Evolutionary conservation across 768 basidiomycete species (phyloP), one percentile per base, ranked within the genome.

Genomic region (Macrolepiota albuminosa): DNA sequence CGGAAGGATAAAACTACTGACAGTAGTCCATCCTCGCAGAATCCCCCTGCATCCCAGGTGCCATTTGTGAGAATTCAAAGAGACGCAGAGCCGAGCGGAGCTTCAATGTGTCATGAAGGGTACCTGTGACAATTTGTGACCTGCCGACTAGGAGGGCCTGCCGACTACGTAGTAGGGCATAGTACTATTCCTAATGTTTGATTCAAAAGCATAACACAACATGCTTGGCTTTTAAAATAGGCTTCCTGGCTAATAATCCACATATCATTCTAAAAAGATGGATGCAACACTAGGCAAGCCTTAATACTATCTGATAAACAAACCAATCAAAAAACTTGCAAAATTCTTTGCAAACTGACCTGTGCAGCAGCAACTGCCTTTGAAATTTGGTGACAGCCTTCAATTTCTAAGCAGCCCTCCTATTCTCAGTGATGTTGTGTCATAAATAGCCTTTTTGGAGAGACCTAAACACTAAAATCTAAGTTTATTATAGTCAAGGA

Each of bases 131-230:
- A n/a, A n/a, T n/a, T n/a, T n/a, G n/a, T n/a, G n/a, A n/a, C n/a
- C n/a, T n/a, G n/a, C n/a, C n/a, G n/a, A n/a, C n/a, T n/a, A n/a
- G n/a, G n/a, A n/a, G n/a, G n/a, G n/a, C n/a, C n/a, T n/a, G n/a
- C n/a, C n/a, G n/a, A n/a, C n/a, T n/a, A n/a, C n/a, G n/a, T n/a
- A n/a, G n/a, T n/a, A n/a, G n/a, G n/a, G n/a, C n/a, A n/a, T n/a
- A n/a, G n/a, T 63, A 86, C 84, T 1, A 77, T 77, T 57, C 85
- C 85, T 7, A 69, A 59, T 37, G 70, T 64, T 5, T 66, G 72
- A 16, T 79, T 58, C 7, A 75, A 73, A 0, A 85, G 85, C 31
- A 86, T 61, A 14, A 81, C 84, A 61, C 84, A 84, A 68, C 85
- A 86, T 5, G 67, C 62, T 39, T 76, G 71, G 8, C 66, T 67